Percentiles rank a stretch among this genome's conserved stretches.
Conservation (phyloP, 768 basidiomycete species). For the Lactarius hengduanensis region DNA sequence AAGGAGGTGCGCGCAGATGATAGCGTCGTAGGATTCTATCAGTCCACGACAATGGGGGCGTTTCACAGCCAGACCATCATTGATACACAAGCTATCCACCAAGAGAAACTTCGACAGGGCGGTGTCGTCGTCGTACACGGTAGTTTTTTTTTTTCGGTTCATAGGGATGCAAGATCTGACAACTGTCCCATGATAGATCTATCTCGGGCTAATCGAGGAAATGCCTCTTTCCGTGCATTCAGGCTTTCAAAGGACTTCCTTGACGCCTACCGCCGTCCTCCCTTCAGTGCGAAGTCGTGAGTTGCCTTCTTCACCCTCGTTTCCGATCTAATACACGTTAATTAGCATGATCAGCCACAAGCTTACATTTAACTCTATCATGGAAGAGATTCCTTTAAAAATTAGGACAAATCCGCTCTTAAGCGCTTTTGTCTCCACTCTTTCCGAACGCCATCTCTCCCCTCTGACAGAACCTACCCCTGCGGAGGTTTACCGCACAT, state of each 20-base stretch:
- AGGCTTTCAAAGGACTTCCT: slow-evolving; percentile 76
- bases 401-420: slow-evolving; percentile 80
- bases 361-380: slow-evolving; percentile 80
- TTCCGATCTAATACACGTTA: not conserved
- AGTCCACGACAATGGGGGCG: slow-evolving; percentile 80
- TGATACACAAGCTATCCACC: slow-evolving; percentile 82
- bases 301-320: slow-evolving; percentile 26
- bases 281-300: slow-evolving; percentile 85
- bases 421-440: slow-evolving; percentile 70
- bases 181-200: slow-evolving; percentile 50
- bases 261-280: slow-evolving; percentile 76
- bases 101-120: slow-evolving; percentile 81
- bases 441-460: slow-evolving; percentile 50
- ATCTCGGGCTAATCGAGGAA: slow-evolving; percentile 75
- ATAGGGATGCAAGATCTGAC: not conserved
- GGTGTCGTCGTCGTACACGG: slow-evolving; percentile 86
- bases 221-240: slow-evolving; percentile 88
- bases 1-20: slow-evolving; percentile 92
- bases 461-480: slow-evolving; percentile 40
- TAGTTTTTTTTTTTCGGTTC: slow-evolving; percentile 34
- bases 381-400: slow-evolving; percentile 83
- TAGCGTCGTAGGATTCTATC: slow-evolving; percentile 92
- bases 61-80: slow-evolving; percentile 81
- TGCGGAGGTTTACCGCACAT: slow-evolving; percentile 34
- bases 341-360: slow-evolving; percentile 73